Base-by-base conservation (phyloP, 2,329 filamentous ascomycete genomes). In the Fusarium bactridioides region DNA sequence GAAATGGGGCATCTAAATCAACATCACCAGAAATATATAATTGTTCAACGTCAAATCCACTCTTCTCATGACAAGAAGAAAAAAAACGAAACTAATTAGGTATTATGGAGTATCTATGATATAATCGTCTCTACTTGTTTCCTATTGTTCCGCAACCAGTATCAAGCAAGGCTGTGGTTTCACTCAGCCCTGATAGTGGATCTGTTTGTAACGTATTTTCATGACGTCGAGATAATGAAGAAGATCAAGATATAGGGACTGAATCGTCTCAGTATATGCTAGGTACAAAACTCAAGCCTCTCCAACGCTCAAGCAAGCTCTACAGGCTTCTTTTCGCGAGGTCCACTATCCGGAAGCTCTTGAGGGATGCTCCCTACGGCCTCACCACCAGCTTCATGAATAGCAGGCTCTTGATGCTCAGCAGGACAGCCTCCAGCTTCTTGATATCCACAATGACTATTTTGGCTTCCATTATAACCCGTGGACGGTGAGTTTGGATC, bases 361-460 rank as follows among this genome's bases (percentile, higher is more conserved):
- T 70, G 62, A 27, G 62, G 67, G 8, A 67, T 55, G 29, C 45
- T 70, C 29, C 58, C 47, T 19, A 51, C 33, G 25, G 41, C 67
- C 16, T 71, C 61, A 18, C 62, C 64, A 3, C 41, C 64, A 13
- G 58, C 68, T 41, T 70, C 68, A 18, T 71, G 53, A 25, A 71
- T 57, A 21, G 44, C 41, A 45, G 47, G 45, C 19, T 63, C 44
- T 23, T 43, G 29, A 19, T 43, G 54, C 23, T 12, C 62, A 21
- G 25, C 13, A 21, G 25, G 37, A 31, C 43, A 51, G 11, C 21
- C 55, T 21, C 44, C 18, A 44, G 31, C 19, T 16, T 64, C 44
- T 13, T 38, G 21, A 19, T 54, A 44, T 16, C 31, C 19, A 44
- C 51, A 37, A 7, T 41, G 41, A 3, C 31, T 23, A 38, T 44